Percentiles rank a stretch among this genome's conserved stretches.
Evolutionary conservation across 306 rosid genomes (phyloP).

Genomic region (Rosa persica): DNA sequence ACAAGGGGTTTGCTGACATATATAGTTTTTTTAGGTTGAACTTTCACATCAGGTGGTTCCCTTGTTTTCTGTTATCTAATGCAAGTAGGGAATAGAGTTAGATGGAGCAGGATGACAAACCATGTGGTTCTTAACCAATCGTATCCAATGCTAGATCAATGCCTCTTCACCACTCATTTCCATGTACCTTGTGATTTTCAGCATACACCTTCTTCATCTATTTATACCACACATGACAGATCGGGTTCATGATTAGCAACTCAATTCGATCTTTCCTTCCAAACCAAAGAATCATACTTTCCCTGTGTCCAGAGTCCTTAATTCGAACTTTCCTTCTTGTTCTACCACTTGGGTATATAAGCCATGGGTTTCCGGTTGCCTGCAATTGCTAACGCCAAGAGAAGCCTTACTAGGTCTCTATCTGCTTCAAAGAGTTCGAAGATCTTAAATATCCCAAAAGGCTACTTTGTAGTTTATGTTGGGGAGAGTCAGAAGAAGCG

Average conservation of each 20-base stretch:
- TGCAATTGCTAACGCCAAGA: background rate
- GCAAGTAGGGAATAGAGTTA: background rate
- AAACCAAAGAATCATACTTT: background rate
- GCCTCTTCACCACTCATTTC: background rate
- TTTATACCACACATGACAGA: background rate
- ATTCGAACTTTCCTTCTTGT: background rate
- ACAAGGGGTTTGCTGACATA: too few relatives aligned
- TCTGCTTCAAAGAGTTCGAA: background rate
- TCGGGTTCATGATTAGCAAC: background rate
- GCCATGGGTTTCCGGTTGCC: conserved; percentile 1
- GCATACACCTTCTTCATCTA: background rate
- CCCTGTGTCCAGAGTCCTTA: background rate
- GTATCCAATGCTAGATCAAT: background rate
- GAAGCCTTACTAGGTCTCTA: background rate
- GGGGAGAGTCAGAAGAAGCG: conserved; percentile 1
- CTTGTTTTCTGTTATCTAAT: background rate
- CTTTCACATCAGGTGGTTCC: background rate
- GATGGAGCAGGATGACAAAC: background rate
- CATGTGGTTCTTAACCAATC: background rate
- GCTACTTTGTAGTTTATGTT: background rate
- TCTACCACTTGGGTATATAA: background rate
- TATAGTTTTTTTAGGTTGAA: background rate
- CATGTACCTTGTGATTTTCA: background rate
- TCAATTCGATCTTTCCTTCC: conserved; percentile 13
- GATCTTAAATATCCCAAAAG: conserved; percentile 25